Conservation (phyloP, 2,329 filamentous ascomycete genomes). For the Thielaviopsis punctulata region DNA sequence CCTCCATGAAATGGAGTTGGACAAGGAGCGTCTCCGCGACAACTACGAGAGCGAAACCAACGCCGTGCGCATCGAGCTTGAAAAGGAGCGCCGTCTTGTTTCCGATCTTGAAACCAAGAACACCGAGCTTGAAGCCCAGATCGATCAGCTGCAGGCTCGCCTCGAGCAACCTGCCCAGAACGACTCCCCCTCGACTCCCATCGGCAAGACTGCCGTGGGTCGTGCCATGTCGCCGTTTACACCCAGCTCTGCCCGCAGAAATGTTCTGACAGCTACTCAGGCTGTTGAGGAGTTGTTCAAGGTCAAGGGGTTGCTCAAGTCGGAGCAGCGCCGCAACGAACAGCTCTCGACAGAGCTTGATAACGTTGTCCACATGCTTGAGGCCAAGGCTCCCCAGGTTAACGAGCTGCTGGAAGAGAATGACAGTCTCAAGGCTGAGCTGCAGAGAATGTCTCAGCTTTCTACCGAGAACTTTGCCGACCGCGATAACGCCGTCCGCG, state of each 20-base stretch:
- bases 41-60: constrained; percentile 45
- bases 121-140: constrained; percentile 33
- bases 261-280: constrained; percentile 41
- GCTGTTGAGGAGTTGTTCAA: constrained; percentile 47
- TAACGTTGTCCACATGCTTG: constrained; percentile 68
- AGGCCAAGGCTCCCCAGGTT: constrained; percentile 74
- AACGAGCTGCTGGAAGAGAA: constrained; percentile 72
- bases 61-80: constrained; percentile 38
- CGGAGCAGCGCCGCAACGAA: constrained; percentile 56
- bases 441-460: constrained; percentile 69
- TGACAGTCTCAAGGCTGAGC: constrained; percentile 60
- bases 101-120: constrained; percentile 30
- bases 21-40: constrained; percentile 42
- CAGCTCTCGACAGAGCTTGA: constrained; percentile 64
- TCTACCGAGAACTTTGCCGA: constrained; percentile 69
- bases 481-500: constrained; percentile 61
- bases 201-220: constrained; percentile 34
- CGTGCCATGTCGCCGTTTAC: constrained; percentile 46
- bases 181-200: constrained; percentile 43
- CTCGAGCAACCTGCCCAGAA: constrained; percentile 20
- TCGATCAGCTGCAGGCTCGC: constrained; percentile 22
- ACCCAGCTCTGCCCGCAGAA: constrained; percentile 38
- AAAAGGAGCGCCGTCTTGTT: constrained; percentile 32
- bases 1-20: constrained; percentile 50
- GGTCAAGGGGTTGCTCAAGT: constrained; percentile 54